Base-by-base conservation (phyloP, 2,329 filamentous ascomycete genomes). In the Botryotinia convoluta region DNA sequence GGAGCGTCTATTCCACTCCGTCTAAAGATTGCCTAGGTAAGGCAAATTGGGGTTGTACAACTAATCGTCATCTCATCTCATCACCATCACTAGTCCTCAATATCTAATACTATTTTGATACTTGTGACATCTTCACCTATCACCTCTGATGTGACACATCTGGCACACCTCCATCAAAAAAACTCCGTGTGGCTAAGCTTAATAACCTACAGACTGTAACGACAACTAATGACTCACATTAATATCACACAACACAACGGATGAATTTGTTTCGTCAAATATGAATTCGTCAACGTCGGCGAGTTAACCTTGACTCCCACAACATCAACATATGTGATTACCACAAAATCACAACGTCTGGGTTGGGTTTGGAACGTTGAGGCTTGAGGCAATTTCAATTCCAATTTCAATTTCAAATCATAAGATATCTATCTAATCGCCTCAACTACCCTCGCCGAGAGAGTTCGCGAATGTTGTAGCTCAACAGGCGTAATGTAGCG, bases 31-130 rank as follows among this genome's bases (percentile, higher is more conserved):
- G 9, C 14, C 14, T 29, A n/a, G 32, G 12, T 22, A 20, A 57
- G 14, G 48, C 64, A 29, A 68, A 42, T 9, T 32, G 5, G n/a
- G 5, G 32, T 51, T 26, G 44, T 20, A 39, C 63, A 51, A 37
- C 22, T 51, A 67, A 67, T 51, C 63, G 22, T 51, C 65, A 57
- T 68, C 64, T 68, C 48, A 68, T 68, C 65, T 57, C 65, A 32
- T 42, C 65, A 54, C 32, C 45, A 42, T 68, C 32, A 54, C 61
- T 39, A 44, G n/a, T 32, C 39, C 26, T 29, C 39, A 22, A 26
- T 37, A 51, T 51, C 44, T 44, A 67, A 51, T n/a, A 67, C 29
- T 16, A n/a, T 37, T 2, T 20, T 37, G 8, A 22, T 67, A 51
- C 63, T 67, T 51, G 37, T 63, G 26, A 63, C 60, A n/a, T 51